These are phyloP conservation scores for Perkinsus chesapeaki DNA, from an alignment of 169 alveolate species.

Conservation along the genomic window DNA sequence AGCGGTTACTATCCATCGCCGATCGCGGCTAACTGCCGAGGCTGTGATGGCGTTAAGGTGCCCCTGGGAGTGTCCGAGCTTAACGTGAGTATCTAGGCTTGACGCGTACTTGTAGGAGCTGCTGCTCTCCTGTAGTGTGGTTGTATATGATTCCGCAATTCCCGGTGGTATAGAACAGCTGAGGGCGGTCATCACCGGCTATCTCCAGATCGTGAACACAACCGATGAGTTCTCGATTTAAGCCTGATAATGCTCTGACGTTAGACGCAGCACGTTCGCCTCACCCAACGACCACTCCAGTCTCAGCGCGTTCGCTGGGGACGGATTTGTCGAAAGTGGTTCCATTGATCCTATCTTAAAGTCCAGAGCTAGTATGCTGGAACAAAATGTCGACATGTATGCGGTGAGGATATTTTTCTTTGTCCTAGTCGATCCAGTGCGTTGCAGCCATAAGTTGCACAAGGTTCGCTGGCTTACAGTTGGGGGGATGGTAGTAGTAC, in stretches of 20 bases:
- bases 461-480: too few species aligned
- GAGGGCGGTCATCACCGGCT: constrained; percentile 8
- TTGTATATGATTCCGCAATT: constrained; percentile 74
- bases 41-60: constrained; percentile 27
- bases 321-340: too few species aligned
- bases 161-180: constrained; percentile 68
- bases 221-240: neutral
- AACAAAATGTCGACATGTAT: too few species aligned
- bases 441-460: too few species aligned
- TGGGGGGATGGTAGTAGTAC: too few species aligned
- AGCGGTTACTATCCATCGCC: constrained; percentile 28
- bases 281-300: neutral
- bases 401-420: too few species aligned
- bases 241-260: neutral
- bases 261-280: neutral
- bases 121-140: constrained; percentile 53
- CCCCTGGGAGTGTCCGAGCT: neutral
- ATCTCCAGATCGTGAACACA: neutral
- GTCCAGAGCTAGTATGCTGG: too few species aligned
- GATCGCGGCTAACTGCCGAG: constrained; percentile 24
- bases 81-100: neutral
- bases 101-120: constrained; percentile 63
- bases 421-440: too few species aligned
- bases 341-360: too few species aligned
- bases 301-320: neutral